Percentiles rank a stretch among this genome's conserved stretches.
Conservation (phyloP, 345 rosid species). For the Salix dunnii region DNA sequence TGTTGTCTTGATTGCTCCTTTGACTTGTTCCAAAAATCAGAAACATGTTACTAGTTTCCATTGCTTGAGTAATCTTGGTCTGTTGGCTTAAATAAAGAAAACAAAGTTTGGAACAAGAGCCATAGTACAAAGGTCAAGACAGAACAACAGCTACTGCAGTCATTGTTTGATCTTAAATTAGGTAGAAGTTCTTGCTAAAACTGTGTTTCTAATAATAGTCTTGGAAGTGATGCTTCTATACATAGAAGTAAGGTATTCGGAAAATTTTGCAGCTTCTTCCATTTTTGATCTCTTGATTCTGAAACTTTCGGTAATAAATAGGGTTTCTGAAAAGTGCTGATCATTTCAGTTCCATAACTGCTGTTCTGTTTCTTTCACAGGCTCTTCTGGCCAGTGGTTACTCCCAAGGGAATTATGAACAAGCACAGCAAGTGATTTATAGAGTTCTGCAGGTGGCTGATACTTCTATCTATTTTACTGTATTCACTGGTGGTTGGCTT, state of each 20-base stretch:
- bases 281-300: not conserved
- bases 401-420: constrained; percentile 66
- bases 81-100: not conserved
- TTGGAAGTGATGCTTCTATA: not conserved
- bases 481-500: constrained; percentile 8
- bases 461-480: constrained; percentile 1
- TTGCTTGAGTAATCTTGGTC: not conserved
- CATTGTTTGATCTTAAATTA: not conserved
- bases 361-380: constrained; percentile 33
- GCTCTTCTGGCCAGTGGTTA: constrained; percentile 79
- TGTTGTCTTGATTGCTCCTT: not conserved
- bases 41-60: not conserved
- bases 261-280: not conserved
- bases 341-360: not conserved
- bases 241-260: not conserved
- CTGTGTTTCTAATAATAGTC: not conserved
- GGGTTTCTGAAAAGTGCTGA: not conserved
- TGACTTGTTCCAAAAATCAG: not conserved
- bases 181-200: not conserved
- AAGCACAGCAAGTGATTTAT: constrained; percentile 58
- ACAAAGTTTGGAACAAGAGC: not conserved
- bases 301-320: not conserved
- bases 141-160: too few relatives aligned
- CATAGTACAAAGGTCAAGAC: not conserved
- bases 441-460: constrained; percentile 60